These are phyloP conservation scores for Alloteropsis semialata DNA, from an alignment of 176 grass and related monocot species.

Conservation along the genomic window DNA sequence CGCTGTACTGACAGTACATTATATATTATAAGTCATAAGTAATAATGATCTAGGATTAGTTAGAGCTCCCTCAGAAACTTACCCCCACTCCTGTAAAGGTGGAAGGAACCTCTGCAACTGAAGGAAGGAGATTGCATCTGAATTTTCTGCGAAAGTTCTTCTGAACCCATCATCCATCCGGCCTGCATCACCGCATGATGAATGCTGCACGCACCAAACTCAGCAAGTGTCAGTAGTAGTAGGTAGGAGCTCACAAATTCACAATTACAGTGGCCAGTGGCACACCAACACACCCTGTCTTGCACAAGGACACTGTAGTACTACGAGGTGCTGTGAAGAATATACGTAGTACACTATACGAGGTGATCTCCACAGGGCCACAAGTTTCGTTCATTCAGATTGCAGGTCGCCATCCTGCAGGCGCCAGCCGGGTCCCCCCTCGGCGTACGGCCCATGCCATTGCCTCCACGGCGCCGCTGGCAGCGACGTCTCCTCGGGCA, in stretches of 20 bases:
- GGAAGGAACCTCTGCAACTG: not conserved
- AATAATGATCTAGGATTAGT: not conserved
- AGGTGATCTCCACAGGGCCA: not conserved
- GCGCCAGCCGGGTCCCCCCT: not conserved
- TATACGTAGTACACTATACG: too few relatives aligned
- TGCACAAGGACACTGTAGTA: not conserved
- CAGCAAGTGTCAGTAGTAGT: not conserved
- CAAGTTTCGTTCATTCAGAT: conserved; percentile 1
- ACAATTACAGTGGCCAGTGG: not conserved
- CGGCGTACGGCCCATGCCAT: not conserved
- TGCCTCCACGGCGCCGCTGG: not conserved
- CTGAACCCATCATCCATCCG: not conserved
- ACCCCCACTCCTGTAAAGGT: not conserved
- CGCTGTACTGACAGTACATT: not conserved
- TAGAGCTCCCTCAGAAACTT: not conserved
- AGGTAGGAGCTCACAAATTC: not conserved
- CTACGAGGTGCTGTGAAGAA: not conserved
- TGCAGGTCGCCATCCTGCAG: not conserved
- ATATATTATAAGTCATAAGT: not conserved
- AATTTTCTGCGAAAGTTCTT: not conserved
- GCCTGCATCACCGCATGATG: not conserved
- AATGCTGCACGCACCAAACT: not conserved
- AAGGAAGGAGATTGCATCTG: not conserved
- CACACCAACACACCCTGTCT: not conserved
- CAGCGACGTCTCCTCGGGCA: conserved; percentile 4